Evolutionary conservation across 2,329 filamentous ascomycete species (phyloP).

Genomic region (Hysterium pulicare): DNA sequence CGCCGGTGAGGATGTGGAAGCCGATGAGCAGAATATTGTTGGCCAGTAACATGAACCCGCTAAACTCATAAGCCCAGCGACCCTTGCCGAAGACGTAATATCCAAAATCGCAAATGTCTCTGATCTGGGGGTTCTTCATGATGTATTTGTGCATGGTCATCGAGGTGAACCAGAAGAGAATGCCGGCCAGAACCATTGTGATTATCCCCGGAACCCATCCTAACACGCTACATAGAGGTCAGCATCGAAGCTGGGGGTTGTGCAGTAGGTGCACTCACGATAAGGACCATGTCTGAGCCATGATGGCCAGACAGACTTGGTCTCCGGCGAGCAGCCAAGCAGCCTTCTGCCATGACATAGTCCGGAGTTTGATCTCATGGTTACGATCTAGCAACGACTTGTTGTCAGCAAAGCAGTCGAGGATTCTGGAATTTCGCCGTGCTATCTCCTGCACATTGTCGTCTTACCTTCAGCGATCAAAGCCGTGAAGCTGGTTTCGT

Average conservation of each 20-base stretch:
- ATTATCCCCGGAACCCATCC: constrained; percentile 48
- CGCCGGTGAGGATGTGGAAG: constrained; percentile 50
- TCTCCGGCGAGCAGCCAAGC: constrained; percentile 49
- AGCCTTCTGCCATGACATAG: constrained; percentile 53
- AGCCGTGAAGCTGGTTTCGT: constrained; percentile 15
- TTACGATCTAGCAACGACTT: constrained; percentile 37
- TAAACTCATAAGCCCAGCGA: constrained; percentile 44
- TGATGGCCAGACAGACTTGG: constrained; percentile 51
- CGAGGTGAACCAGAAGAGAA: constrained; percentile 50
- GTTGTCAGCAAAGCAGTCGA: too few relatives aligned
- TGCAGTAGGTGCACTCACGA: constrained; percentile 32
- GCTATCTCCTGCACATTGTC: too few relatives aligned
- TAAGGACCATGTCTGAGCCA: constrained; percentile 52
- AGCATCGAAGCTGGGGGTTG: constrained; percentile 1
- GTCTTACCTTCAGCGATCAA: constrained; percentile 26
- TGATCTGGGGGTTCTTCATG: constrained; percentile 52
- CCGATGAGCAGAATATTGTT: constrained; percentile 53
- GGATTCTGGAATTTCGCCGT: too few relatives aligned
- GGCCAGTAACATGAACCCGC: constrained; percentile 47
- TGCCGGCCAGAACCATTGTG: constrained; percentile 45
- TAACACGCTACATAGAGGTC: constrained; percentile 31
- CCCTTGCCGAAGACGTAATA: constrained; percentile 47
- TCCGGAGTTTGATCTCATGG: constrained; percentile 53
- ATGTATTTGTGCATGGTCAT: constrained; percentile 53
- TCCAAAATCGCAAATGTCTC: constrained; percentile 50